These are phyloP conservation scores for Auriculariales sp. DNA, from an alignment of 768 basidiomycete species.

Conservation along the genomic window DNA sequence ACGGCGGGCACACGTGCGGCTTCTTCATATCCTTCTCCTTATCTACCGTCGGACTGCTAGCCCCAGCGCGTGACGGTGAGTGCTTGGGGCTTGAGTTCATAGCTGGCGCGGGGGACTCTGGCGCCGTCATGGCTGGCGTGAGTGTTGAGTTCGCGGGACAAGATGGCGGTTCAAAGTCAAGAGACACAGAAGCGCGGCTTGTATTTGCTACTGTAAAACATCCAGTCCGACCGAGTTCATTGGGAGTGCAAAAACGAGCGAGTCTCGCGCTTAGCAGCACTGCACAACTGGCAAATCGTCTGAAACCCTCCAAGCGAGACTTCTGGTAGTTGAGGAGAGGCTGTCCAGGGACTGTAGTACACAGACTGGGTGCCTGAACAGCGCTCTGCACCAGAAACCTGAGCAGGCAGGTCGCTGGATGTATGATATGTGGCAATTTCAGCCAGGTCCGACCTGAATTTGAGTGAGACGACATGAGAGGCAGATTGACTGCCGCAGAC, in stretches of 20 bases:
- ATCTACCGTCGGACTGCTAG: background rate
- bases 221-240: no score
- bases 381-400: no score
- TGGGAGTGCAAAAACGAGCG: no score
- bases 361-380: no score
- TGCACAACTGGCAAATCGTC: no score
- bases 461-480: slow-evolving; percentile 6
- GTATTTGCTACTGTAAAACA: background rate
- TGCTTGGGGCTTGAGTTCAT: background rate
- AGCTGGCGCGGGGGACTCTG: background rate
- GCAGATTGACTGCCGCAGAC: slow-evolving; percentile 10
- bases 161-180: background rate
- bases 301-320: no score
- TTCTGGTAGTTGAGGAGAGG: no score
- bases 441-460: slow-evolving; percentile 75
- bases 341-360: no score
- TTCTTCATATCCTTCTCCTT: slow-evolving; percentile 22
- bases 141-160: background rate
- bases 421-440: no score
- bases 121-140: background rate
- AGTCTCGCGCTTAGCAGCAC: no score
- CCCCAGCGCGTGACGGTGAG: background rate
- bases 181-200: background rate
- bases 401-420: no score
- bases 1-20: slow-evolving; percentile 37